Conservation (phyloP, 2,329 filamentous ascomycete species). For the Blastomyces emzantsi region DNA sequence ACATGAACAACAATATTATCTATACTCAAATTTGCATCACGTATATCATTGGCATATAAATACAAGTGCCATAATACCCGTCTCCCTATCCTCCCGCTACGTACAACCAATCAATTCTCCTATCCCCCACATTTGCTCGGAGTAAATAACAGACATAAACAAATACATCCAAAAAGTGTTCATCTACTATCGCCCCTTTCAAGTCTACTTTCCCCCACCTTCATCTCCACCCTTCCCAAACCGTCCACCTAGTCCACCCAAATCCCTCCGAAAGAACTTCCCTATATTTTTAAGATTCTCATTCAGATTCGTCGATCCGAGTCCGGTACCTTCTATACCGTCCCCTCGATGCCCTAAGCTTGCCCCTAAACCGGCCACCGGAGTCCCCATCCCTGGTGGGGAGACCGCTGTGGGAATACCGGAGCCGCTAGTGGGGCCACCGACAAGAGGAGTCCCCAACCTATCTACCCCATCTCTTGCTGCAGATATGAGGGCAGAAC, state of each 20-base stretch:
- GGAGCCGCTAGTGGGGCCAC: constrained; percentile 24
- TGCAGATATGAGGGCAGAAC: constrained; percentile 79
- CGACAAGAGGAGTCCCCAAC: constrained; percentile 51
- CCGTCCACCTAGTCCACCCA: constrained; percentile 62
- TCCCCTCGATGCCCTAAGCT: constrained; percentile 16
- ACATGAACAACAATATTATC: background rate
- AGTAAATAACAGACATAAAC: background rate
- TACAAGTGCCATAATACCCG: background rate
- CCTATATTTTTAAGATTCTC: constrained; percentile 93
- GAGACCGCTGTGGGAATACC: constrained; percentile 18
- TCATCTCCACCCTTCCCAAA: constrained; percentile 53
- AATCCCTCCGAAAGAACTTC: constrained; percentile 88
- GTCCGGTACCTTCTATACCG: constrained; percentile 21
- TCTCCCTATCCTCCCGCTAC: background rate
- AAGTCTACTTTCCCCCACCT: constrained; percentile 17
- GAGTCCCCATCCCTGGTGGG: constrained; percentile 20
- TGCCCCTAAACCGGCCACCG: constrained; percentile 20
- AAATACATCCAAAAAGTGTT: background rate
- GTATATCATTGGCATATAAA: background rate
- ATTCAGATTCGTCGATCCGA: constrained; percentile 65
- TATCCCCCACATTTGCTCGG: background rate
- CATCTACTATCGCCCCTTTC: background rate
- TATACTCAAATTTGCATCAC: background rate
- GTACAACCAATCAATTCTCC: background rate
- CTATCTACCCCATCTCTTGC: constrained; percentile 75